Evolutionary conservation across 257 asterid species (phyloP), one percentile per base, ranked within the genome.

Genomic region (Solanum paucissectum): DNA sequence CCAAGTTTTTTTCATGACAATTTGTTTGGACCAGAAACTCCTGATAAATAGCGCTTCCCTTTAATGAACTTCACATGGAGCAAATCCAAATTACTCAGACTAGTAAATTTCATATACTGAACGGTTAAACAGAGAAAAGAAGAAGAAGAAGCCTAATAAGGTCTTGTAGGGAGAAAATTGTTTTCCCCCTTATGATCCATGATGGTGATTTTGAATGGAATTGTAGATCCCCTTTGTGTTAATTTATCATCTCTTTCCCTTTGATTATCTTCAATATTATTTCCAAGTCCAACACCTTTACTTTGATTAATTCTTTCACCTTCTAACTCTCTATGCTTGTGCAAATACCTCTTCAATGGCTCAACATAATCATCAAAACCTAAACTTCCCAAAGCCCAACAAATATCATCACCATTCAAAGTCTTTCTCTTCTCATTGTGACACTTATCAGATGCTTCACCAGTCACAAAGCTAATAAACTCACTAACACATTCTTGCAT

Each of bases 401-500:
- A 93, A 7, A 94, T 87, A 40, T 93, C 98, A 86, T 93, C 98
- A 2, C 98, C 98, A 90, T 93, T 93, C 49, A 94, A 94, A 23
- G 98, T 94, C 73, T 94, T 94, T 25, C 96, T 76, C 87, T 94
- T 88, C 92, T 94, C 96, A 71, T 90, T 92, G 33, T 92, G 93
- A 88, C 96, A 94, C 94, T 90, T 94, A 46, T 94, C 96, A 3
- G 95, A 93, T 6, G 96, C 95, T 83, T 94, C 98, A 0, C 96
- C 75, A 1, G 98, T 93, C 68, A 94, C 98, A 36, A 94, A 94
- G 37, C 95, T 91, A 27, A 94, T 92, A 91, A 94, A 94, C 83
- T 94, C 98, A 1, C 94, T 93, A 25, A 90, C 98, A 14, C 96
- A 94, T 87, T 94, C 96, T 73, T 94, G 98, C 96, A 94, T 93